Conservation (phyloP, 2,329 filamentous ascomycete genomes). For the Herpotrichia juniperi region DNA sequence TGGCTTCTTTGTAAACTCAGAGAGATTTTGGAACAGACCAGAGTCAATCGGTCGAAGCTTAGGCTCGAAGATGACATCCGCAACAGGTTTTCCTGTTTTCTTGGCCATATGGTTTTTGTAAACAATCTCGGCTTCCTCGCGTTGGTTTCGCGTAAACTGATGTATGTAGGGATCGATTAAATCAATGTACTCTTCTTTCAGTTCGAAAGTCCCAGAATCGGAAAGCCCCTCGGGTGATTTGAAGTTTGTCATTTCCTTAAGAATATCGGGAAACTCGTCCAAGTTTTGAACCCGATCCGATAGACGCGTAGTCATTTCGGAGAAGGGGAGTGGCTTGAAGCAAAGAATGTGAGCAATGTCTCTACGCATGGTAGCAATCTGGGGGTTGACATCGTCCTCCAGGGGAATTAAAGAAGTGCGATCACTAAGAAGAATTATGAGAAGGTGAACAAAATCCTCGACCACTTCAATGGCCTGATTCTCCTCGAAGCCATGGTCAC, state of each 20-base stretch:
- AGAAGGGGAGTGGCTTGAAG: constrained; percentile 95
- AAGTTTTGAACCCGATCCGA: constrained; percentile 89
- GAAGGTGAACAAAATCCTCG: constrained; percentile 92
- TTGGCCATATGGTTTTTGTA: constrained; percentile 88
- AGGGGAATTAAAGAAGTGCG: constrained; percentile 77
- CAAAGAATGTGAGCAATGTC: constrained; percentile 94
- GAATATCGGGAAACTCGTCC: constrained; percentile 82
- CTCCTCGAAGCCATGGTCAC: constrained; percentile 79
- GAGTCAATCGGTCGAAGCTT: constrained; percentile 76
- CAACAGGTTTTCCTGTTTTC: constrained; percentile 77
- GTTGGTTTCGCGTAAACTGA: constrained; percentile 95
- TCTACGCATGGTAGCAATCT: constrained; percentile 75
- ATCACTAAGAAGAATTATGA: constrained; percentile 90
- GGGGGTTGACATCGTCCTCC: constrained; percentile 68
- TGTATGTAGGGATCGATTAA: constrained; percentile 94
- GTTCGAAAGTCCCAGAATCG: constrained; percentile 91
- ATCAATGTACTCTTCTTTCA: constrained; percentile 84
- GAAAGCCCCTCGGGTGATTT: constrained; percentile 88
- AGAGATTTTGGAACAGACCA: constrained; percentile 77
- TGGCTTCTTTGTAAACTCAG: constrained; percentile 80
- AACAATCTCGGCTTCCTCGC: constrained; percentile 90
- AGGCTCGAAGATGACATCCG: constrained; percentile 92
- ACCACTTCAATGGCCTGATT: constrained; percentile 87
- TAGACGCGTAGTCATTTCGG: constrained; percentile 83
- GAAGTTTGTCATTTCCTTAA: constrained; percentile 88